These are phyloP conservation scores for Parachaetomium inaequale DNA, from an alignment of 495 filamentous ascomycete species.

Conservation along the genomic window DNA sequence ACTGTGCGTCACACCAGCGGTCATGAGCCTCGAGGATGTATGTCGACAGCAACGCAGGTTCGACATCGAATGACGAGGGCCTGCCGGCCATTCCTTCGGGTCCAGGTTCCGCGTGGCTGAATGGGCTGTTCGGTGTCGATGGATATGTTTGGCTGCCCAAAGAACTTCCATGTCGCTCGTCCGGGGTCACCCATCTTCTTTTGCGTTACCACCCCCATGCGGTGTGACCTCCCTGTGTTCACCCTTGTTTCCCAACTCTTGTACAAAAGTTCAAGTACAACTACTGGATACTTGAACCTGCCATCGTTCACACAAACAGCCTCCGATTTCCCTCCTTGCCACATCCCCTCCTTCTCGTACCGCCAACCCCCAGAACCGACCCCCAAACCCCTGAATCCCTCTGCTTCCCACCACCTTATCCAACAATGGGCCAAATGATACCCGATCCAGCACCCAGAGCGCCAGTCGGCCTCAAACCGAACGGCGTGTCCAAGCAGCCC, in stretches of 20 bases:
- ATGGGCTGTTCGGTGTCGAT: neutral
- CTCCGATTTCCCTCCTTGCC: neutral
- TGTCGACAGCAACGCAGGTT: neutral
- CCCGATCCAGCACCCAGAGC: conserved; percentile 5
- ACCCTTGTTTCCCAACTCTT: neutral
- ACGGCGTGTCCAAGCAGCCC: conserved; percentile 10
- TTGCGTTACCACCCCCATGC: conserved; percentile 8
- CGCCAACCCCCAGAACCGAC: neutral
- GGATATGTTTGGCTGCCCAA: neutral
- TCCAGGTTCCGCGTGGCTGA: neutral
- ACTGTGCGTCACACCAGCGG: neutral
- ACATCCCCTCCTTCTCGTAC: neutral
- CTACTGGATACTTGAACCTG: conserved; percentile 3
- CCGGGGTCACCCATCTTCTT: neutral
- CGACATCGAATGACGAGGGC: neutral
- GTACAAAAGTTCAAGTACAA: conserved; percentile 4
- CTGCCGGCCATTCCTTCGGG: neutral
- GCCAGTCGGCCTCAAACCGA: conserved; percentile 10
- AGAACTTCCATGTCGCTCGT: neutral
- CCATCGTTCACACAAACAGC: neutral
- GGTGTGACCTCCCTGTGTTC: conserved; percentile 1
- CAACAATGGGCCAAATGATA: conserved; percentile 28
- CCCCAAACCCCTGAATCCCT: neutral
- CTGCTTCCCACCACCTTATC: neutral
- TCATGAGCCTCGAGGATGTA: neutral